Percentiles rank a stretch among this genome's conserved stretches.
These are phyloP conservation scores for Linderniella brevidens DNA, from an alignment of 257 asterid species.

Conservation along the genomic window DNA sequence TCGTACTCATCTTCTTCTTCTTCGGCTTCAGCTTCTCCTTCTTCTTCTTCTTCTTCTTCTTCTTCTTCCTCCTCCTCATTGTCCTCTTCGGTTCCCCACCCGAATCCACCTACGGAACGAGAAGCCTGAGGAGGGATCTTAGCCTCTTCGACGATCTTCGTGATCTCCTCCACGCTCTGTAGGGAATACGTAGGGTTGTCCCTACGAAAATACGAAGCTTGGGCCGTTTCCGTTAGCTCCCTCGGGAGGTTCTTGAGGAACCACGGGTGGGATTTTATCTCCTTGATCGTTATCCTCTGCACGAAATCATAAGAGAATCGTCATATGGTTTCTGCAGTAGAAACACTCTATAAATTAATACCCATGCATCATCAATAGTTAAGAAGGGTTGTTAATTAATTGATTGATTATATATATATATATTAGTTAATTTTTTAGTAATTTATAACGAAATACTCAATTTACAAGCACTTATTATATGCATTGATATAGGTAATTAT, in stretches of 20 bases:
- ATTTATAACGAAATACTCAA: too few species aligned
- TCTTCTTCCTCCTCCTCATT: conserved; percentile 29
- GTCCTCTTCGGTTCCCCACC: conserved; percentile 67
- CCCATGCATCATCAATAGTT: too few species aligned
- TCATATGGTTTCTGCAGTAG: too few species aligned
- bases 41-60: conserved; percentile 33
- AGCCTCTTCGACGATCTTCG: conserved; percentile 65
- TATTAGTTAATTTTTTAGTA: too few species aligned
- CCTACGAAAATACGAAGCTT: conserved; percentile 14
- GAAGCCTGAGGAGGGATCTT: conserved; percentile 47
- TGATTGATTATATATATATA: too few species aligned
- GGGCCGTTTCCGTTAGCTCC: conserved; percentile 31
- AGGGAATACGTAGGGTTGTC: conserved; percentile 16
- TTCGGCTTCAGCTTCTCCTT: conserved; percentile 36
- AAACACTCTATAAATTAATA: too few species aligned
- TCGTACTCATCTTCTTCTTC: conserved; percentile 77
- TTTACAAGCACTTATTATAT: too few species aligned
- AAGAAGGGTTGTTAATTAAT: too few species aligned
- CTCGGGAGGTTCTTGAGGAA: conserved; percentile 44
- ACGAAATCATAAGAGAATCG: not conserved
- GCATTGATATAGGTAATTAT: too few species aligned
- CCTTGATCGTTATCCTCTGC: conserved; percentile 18
- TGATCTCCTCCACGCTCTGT: conserved; percentile 38
- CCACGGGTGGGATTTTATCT: conserved; percentile 53
- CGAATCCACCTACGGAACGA: conserved; percentile 43